phyloP scores from a whole-genome alignment of 2,329 filamentous ascomycete species.

The Boeremia exigua region DNA sequence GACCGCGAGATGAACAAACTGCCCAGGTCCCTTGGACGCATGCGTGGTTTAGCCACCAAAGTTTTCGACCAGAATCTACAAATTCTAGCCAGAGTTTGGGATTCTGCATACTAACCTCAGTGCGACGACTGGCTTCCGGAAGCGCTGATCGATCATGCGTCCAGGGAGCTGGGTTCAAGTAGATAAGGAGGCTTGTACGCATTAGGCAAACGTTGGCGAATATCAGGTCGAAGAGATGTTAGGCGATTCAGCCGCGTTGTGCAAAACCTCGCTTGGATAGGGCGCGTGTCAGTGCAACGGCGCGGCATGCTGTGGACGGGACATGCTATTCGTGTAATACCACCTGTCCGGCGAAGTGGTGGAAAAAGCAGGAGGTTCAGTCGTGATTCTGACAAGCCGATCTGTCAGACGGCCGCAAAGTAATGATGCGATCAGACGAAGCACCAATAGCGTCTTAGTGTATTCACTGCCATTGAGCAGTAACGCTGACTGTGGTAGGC shows the following conservation, averaged over 20 bases:
- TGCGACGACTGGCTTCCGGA: not conserved
- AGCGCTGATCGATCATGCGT: not conserved
- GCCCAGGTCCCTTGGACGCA: not conserved
- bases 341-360: not conserved
- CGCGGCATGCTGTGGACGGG: not conserved
- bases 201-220: slow-evolving; percentile 21
- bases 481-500: too few species aligned
- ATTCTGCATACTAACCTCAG: not conserved
- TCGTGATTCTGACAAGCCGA: too few species aligned
- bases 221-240: not conserved
- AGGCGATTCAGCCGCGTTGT: not conserved
- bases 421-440: too few species aligned
- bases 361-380: too few species aligned
- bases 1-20: slow-evolving; percentile 1
- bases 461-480: too few species aligned
- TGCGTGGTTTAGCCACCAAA: not conserved
- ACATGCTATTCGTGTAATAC: not conserved
- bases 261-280: not conserved
- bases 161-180: not conserved
- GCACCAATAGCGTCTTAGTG: too few species aligned
- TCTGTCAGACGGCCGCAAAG: too few species aligned
- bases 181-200: slow-evolving; percentile 17
- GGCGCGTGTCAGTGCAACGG: not conserved
- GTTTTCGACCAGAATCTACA: not conserved
- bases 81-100: not conserved